Conservation (phyloP, 345 rosid species). For the Arabidopsis suecica region DNA sequence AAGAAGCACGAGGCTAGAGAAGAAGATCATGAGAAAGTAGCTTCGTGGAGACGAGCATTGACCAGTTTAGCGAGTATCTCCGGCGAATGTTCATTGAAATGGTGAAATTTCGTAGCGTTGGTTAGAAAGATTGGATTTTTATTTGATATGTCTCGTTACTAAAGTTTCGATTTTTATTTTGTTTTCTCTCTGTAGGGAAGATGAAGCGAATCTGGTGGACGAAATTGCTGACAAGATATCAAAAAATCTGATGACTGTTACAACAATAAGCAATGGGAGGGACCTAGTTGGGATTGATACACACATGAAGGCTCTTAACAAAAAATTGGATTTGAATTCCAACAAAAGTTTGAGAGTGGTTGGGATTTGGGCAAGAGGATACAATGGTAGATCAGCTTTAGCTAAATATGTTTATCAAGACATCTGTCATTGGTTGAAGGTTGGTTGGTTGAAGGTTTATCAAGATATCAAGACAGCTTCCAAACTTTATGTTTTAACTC, state of each 20-base stretch:
- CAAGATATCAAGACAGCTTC: no score
- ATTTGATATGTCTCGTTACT: neutral
- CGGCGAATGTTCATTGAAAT: slow-evolving; percentile 17
- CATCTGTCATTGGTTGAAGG: neutral
- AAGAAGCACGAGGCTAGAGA: slow-evolving; percentile 31
- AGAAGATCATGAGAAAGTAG: slow-evolving; percentile 23
- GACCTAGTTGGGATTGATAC: slow-evolving; percentile 40
- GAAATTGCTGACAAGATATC: slow-evolving; percentile 30
- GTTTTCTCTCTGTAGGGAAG: neutral
- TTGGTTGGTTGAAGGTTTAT: no score
- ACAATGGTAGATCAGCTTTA: slow-evolving; percentile 25
- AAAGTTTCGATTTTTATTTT: neutral
- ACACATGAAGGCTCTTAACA: slow-evolving; percentile 17
- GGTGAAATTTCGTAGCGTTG: slow-evolving; percentile 27
- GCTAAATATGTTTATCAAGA: slow-evolving; percentile 23
- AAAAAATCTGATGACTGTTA: neutral
- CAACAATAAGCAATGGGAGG: neutral
- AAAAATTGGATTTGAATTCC: slow-evolving; percentile 19
- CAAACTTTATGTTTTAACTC: no score
- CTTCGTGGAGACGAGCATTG: slow-evolving; percentile 41
- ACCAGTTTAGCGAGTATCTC: slow-evolving; percentile 15
- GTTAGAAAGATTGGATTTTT: neutral
- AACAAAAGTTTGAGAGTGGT: slow-evolving; percentile 21
- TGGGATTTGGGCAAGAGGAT: slow-evolving; percentile 39
- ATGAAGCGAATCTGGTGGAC: slow-evolving; percentile 42